A percentile compares a stretch with the other conserved stretches of the same genome.
Conservation (phyloP, 768 basidiomycete genomes). For the Pisolithus orientalis region DNA sequence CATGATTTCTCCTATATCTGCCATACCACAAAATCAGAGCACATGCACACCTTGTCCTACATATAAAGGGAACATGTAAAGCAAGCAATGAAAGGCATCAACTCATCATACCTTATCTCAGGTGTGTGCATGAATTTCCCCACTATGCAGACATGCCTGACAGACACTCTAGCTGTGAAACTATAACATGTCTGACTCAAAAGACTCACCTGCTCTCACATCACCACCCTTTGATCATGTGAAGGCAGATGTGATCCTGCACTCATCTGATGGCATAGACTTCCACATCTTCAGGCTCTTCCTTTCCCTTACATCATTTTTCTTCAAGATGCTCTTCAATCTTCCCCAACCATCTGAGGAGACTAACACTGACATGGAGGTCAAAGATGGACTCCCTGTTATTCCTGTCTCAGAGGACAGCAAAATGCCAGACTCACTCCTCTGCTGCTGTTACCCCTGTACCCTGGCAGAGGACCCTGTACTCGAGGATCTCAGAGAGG, state of each 20-base stretch:
- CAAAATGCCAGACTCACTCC: constrained; percentile 18
- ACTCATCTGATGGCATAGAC: constrained; percentile 24
- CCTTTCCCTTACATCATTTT: constrained; percentile 29
- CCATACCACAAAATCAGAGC: too few relatives aligned
- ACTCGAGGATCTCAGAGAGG: constrained; percentile 6
- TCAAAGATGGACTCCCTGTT: constrained; percentile 14
- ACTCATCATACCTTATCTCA: too few relatives aligned
- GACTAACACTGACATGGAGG: constrained; percentile 2
- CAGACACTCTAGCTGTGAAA: not conserved
- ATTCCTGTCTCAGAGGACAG: constrained; percentile 14
- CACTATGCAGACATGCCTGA: not conserved
- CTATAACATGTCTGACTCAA: not conserved
- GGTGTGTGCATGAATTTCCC: too few relatives aligned
- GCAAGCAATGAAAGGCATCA: too few relatives aligned
- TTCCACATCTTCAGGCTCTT: constrained; percentile 28
- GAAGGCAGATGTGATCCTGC: constrained; percentile 19
- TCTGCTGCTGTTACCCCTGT: constrained; percentile 23
- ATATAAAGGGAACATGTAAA: too few relatives aligned
- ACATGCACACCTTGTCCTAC: too few relatives aligned
- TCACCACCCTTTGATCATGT: constrained; percentile 17
- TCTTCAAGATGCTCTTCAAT: constrained; percentile 29
- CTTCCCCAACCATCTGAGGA: constrained; percentile 19
- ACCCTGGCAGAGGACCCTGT: constrained; percentile 14
- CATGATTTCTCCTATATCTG: too few relatives aligned
- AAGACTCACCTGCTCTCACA: constrained; percentile 2